phyloP scores from a whole-genome alignment of 2,329 filamentous ascomycete species.

The Cladophialophora exuberans region DNA sequence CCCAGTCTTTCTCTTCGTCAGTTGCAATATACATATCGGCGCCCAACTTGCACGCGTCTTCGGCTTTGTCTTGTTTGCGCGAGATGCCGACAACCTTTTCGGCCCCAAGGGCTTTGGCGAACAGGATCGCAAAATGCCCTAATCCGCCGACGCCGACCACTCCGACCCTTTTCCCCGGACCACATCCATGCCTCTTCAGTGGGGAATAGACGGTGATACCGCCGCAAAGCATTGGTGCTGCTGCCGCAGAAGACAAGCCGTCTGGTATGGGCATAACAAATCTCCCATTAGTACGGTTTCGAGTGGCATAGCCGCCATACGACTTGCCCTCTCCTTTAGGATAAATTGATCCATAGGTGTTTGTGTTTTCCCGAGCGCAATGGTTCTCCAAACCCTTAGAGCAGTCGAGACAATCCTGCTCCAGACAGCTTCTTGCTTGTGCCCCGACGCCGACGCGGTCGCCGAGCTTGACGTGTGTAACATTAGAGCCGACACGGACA shows the following conservation, averaged over 20 bases:
- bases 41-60: constrained; percentile 57
- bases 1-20: constrained; percentile 60
- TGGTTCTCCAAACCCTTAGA: constrained; percentile 46
- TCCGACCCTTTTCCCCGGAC: constrained; percentile 71
- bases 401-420: constrained; percentile 57
- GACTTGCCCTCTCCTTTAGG: constrained; percentile 63
- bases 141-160: constrained; percentile 74
- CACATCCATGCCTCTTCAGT: constrained; percentile 66
- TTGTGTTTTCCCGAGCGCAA: constrained; percentile 25
- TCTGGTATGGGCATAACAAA: constrained; percentile 45
- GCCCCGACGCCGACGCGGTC: constrained; percentile 68
- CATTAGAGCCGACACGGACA: constrained; percentile 55
- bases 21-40: constrained; percentile 62
- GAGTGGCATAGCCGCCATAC: constrained; percentile 67
- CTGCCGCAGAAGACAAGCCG: constrained; percentile 44
- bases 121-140: constrained; percentile 74
- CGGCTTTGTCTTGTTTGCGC: constrained; percentile 52
- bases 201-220: constrained; percentile 76
- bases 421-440: constrained; percentile 59
- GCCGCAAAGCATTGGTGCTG: constrained; percentile 74
- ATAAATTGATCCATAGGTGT: constrained; percentile 64
- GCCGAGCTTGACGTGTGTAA: constrained; percentile 57
- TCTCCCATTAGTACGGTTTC: constrained; percentile 55
- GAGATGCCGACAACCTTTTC: constrained; percentile 64
- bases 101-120: constrained; percentile 70